Conservation (phyloP, 805 yeast species). For the Ogataea neopini region DNA sequence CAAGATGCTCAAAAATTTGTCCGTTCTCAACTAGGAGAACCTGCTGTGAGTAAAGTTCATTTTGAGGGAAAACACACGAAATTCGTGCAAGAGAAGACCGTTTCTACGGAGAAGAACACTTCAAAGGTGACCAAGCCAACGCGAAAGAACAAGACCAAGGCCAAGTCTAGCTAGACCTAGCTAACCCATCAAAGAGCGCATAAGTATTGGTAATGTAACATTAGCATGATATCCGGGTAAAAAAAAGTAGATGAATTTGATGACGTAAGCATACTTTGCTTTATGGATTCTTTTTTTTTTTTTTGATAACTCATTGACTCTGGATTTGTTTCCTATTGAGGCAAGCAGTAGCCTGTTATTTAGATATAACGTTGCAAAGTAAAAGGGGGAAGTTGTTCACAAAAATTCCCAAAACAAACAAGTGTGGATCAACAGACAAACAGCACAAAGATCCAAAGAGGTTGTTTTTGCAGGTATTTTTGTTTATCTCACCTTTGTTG, state of each 20-base stretch:
- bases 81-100: conserved; percentile 32
- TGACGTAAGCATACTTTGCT: background rate
- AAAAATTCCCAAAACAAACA: no score
- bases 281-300: background rate
- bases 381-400: background rate
- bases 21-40: conserved; percentile 28
- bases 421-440: no score
- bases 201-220: background rate
- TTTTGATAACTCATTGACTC: background rate
- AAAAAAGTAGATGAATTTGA: background rate
- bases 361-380: conserved; percentile 8
- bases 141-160: background rate
- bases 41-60: conserved; percentile 54
- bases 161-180: background rate
- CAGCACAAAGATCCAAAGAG: no score
- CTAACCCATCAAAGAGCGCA: background rate
- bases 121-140: conserved; percentile 4
- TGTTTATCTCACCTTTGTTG: no score
- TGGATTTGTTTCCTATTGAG: conserved; percentile 16
- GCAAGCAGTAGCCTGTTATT: conserved; percentile 21
- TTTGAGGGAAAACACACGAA: conserved; percentile 57
- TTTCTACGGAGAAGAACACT: no score
- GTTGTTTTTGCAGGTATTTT: no score
- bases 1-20: conserved; percentile 47
- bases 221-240: conserved; percentile 1